Conservation (phyloP, 352 stramenopile genomes). For the Phytophthora megakarya region DNA sequence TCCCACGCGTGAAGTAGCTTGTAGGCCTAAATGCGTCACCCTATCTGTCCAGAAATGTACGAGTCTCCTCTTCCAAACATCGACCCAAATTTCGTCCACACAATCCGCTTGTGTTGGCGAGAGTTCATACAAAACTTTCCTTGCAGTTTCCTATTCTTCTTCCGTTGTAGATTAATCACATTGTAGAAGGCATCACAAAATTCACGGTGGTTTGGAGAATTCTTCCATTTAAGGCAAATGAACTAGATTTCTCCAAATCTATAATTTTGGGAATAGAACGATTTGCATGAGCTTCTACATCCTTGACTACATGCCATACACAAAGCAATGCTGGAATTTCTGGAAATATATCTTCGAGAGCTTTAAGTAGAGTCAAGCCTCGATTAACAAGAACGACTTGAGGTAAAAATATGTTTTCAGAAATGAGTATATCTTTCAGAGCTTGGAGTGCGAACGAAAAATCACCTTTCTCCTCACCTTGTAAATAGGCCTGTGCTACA, state of each 20-base stretch:
- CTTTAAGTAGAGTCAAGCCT: neutral
- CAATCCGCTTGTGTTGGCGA: too few species aligned
- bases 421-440: neutral
- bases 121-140: too few species aligned
- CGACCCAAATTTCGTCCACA: too few species aligned
- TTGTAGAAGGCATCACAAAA: too few species aligned
- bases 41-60: too few species aligned
- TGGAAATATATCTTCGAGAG: neutral
- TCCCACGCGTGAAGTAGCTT: too few species aligned
- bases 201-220: too few species aligned
- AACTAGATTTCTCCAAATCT: neutral
- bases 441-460: neutral
- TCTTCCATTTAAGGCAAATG: too few species aligned
- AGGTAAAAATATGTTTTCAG: neutral
- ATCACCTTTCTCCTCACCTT: neutral
- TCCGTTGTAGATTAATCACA: too few species aligned
- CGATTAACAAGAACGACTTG: neutral
- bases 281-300: neutral
- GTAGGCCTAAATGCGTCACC: too few species aligned
- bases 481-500: neutral
- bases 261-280: neutral
- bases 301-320: neutral
- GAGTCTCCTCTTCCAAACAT: too few species aligned
- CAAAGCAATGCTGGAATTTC: neutral
- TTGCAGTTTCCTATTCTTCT: too few species aligned